Evolutionary conservation across 345 rosid species (phyloP), one percentile per base, ranked within the genome.

Genomic region (Rhodamnia argentea): DNA sequence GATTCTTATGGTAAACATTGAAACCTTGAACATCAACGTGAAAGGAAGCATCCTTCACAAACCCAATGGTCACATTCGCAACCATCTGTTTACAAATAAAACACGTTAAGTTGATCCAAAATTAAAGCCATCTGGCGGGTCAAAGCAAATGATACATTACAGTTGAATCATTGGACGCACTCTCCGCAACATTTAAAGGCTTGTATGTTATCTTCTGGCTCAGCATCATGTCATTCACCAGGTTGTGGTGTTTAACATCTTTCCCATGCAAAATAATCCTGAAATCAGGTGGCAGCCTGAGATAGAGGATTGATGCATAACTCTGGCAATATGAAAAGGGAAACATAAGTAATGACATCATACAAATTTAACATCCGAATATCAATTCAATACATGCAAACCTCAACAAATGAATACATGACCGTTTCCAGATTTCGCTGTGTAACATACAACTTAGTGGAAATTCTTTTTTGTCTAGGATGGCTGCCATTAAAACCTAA

Each of bases 21-120:
- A 96, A 96, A 13, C 98, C 99, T 84, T 96, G 98, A 75, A 95
- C 88, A 83, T 96, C 96, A 13, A 93, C 92, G 88, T 96, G 98
- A 83, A 87, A 85, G 32, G 50, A 62, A 22, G 99, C 98, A 90
- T 96, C 99, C 92, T 96, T 96, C 84, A 93, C 96, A 85, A 96
- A 96, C 42, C 98, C 99, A n/a, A 94, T 84, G 53, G 87, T 93
- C 83, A 92, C 90, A 10, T 70, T 52, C 44, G 97, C 98, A 59
- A 83, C 89, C 91, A 92, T 87, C 96, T 95, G 92, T 42, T 52
- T 15, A 56, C 23, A 42, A 75, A 84, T 88, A 58, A n/a, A 84
- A 57, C 26, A 87, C 27, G 50, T 58, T 18, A 58, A 58, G 23
- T 14, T 16, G 76, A 64, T 64, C 42, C 23, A 32, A 29, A 82